A percentile compares a stretch with the other conserved stretches of the same genome.
These are phyloP conservation scores for Colletotrichum cereale DNA, from an alignment of 2,329 filamentous ascomycete genomes.

Conservation along the genomic window DNA sequence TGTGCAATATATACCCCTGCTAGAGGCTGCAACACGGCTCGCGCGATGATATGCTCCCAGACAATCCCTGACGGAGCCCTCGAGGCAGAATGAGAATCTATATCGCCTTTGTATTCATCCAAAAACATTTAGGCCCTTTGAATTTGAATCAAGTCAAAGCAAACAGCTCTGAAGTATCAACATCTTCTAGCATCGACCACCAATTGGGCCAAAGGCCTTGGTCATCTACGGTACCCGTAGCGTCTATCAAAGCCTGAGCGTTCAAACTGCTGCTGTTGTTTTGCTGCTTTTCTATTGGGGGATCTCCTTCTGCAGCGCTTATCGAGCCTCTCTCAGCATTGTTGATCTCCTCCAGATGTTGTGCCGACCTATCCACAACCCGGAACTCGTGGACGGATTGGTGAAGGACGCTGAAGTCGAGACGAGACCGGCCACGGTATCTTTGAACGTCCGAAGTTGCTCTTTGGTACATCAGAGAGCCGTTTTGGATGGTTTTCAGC, in stretches of 20 bases:
- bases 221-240: conserved; percentile 25
- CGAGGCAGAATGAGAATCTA: not conserved
- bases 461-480: conserved; percentile 45
- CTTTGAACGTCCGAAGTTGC: conserved; percentile 42
- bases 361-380: conserved; percentile 48
- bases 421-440: conserved; percentile 45
- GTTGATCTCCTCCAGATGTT: conserved; percentile 48
- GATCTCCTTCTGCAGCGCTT: not conserved
- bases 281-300: not conserved
- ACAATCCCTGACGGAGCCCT: too few relatives aligned
- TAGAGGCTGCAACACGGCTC: too few relatives aligned
- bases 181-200: conserved; percentile 41
- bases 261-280: not conserved
- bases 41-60: too few relatives aligned
- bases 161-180: conserved; percentile 31
- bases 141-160: not conserved
- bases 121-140: not conserved
- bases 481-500: conserved; percentile 42
- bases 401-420: conserved; percentile 48
- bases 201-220: conserved; percentile 41
- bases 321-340: conserved; percentile 41
- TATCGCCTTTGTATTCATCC: not conserved
- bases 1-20: too few relatives aligned
- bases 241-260: conserved; percentile 7
- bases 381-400: conserved; percentile 50